A percentile compares a stretch with the other conserved stretches of the same genome.
phyloP scores from a whole-genome alignment of 2,329 filamentous ascomycete species.

The Xylogone sp. region DNA sequence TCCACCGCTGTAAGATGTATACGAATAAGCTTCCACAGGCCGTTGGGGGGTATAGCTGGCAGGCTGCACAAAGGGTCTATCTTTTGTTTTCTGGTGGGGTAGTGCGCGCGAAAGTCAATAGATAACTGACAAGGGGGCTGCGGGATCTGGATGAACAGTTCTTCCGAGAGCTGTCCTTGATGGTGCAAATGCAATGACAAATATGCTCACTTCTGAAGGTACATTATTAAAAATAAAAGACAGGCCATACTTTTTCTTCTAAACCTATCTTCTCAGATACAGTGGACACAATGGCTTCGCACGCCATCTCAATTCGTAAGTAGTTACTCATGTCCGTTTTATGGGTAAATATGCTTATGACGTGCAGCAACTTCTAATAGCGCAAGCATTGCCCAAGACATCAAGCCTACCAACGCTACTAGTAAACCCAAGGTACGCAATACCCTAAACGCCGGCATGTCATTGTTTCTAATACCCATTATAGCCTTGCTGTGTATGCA shows the following conservation, averaged over 20 bases:
- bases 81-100: background rate
- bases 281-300: conserved; percentile 21
- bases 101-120: background rate
- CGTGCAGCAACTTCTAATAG: conserved; percentile 22
- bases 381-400: conserved; percentile 21
- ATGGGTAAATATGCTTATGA: conserved; percentile 6
- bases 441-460: background rate
- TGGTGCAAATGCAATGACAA: background rate
- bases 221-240: background rate
- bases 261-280: conserved; percentile 14
- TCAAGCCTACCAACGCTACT: conserved; percentile 20
- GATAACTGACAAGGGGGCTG: background rate
- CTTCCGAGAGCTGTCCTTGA: background rate
- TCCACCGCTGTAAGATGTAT: background rate
- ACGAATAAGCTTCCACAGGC: background rate
- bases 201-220: no score
- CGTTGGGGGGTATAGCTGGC: background rate
- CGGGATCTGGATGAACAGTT: background rate
- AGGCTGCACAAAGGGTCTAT: conserved; percentile 1
- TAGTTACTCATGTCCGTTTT: background rate
- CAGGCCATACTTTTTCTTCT: conserved; percentile 3
- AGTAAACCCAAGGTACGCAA: conserved; percentile 21
- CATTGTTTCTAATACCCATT: conserved; percentile 3
- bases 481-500: conserved; percentile 97
- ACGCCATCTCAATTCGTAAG: conserved; percentile 24